Percentiles rank a stretch among this genome's conserved stretches.
Conservation (phyloP, 2,329 filamentous ascomycete species). For the Aspergillus sp. region DNA sequence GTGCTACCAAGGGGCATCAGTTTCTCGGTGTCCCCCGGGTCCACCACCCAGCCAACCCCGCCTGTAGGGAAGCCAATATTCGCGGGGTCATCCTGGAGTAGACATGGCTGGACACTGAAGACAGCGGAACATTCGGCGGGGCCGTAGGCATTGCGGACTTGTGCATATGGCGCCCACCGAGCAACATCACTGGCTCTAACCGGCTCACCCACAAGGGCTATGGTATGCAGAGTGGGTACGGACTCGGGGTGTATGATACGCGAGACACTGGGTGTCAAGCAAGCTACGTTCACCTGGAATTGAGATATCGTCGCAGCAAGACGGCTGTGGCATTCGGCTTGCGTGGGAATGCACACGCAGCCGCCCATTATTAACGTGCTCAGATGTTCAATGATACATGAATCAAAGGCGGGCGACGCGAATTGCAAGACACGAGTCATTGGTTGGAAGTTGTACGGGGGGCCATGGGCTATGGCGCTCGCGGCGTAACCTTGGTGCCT, state of each 20-base stretch:
- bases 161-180: background rate
- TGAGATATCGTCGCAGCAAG: slow-evolving; percentile 23
- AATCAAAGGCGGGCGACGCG: slow-evolving; percentile 14
- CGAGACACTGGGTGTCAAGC: background rate
- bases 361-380: slow-evolving; percentile 16
- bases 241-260: background rate
- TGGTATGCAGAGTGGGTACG: background rate
- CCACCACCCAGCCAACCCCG: slow-evolving; percentile 35
- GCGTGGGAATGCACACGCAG: slow-evolving; percentile 17
- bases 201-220: background rate
- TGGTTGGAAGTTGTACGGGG: background rate
- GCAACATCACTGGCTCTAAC: background rate
- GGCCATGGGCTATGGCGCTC: background rate
- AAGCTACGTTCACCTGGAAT: background rate
- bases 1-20: slow-evolving; percentile 38
- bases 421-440: background rate
- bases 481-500: background rate
- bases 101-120: slow-evolving; percentile 23
- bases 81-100: background rate
- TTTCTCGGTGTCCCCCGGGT: slow-evolving; percentile 32
- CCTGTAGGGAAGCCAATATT: slow-evolving; percentile 29
- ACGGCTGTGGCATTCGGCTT: slow-evolving; percentile 29
- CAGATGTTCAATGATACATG: slow-evolving; percentile 14
- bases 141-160: background rate
- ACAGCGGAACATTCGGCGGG: slow-evolving; percentile 43